These are phyloP conservation scores for rapeseed (Brassica napus) DNA, from an alignment of 345 rosid genomes.

Conservation along the genomic window DNA sequence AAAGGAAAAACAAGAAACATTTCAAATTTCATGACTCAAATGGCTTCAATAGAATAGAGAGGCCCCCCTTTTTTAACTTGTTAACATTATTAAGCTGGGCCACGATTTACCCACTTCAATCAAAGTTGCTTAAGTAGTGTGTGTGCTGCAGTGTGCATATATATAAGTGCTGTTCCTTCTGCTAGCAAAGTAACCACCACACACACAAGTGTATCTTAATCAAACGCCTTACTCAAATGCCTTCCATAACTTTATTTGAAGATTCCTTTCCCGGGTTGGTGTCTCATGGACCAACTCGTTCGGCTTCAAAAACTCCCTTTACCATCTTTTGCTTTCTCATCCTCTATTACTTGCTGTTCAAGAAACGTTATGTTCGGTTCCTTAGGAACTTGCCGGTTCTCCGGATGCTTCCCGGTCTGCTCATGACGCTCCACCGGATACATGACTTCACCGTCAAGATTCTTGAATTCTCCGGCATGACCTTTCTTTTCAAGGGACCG, in stretches of 20 bases:
- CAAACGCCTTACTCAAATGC: not conserved
- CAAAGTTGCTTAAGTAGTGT: not conserved
- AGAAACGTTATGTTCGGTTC: not conserved
- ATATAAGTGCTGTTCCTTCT: not conserved
- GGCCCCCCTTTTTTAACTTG: not conserved
- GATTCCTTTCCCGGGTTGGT: not conserved
- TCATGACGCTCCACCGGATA: not conserved
- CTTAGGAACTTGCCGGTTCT: slow-evolving; percentile 12
- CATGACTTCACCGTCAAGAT: slow-evolving; percentile 18
- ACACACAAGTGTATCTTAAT: not conserved
- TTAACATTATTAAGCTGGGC: not conserved
- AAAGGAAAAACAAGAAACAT: not conserved
- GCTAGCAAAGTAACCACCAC: not conserved
- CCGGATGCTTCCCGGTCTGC: slow-evolving; percentile 5
- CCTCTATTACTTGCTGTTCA: not conserved
- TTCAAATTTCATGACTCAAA: not conserved
- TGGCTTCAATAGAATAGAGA: too few relatives aligned
- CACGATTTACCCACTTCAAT: not conserved
- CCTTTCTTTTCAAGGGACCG: not conserved
- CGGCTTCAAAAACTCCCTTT: not conserved
- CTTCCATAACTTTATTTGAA: not conserved
- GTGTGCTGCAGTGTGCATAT: not conserved
- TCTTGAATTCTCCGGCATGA: not conserved
- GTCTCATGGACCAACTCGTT: not conserved
- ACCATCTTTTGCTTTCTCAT: slow-evolving; percentile 13